Conservation (phyloP, 768 basidiomycete genomes). For the Leccinellum luteum region DNA sequence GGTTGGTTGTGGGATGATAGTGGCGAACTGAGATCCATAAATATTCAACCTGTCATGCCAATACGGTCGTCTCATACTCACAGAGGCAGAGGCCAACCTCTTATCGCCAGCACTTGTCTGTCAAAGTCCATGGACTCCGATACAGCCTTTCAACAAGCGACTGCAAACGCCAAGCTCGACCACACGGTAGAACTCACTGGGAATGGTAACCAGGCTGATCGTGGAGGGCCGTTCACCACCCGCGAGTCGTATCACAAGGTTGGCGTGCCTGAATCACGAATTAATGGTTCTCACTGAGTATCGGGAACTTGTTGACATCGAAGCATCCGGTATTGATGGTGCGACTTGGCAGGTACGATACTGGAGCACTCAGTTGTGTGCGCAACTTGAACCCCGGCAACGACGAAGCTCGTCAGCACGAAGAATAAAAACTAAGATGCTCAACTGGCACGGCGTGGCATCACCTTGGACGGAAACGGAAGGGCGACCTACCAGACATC, state of each 20-base stretch:
- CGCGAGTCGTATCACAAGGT: background rate
- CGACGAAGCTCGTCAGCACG: background rate
- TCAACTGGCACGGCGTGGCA: conserved; percentile 8
- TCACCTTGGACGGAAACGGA: conserved; percentile 13
- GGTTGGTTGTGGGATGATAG: background rate
- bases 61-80: background rate
- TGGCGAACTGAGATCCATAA: background rate
- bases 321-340: background rate
- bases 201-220: background rate
- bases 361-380: background rate
- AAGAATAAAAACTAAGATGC: conserved; percentile 1
- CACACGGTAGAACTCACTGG: background rate
- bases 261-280: background rate
- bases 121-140: background rate
- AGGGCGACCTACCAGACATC: background rate
- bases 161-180: background rate
- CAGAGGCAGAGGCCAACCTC: background rate
- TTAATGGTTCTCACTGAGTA: background rate
- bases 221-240: background rate
- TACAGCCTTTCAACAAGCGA: background rate
- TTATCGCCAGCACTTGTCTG: background rate
- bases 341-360: background rate
- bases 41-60: background rate
- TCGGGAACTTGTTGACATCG: background rate
- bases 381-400: background rate